Evolutionary conservation across 1,284 basidiomycete species (phyloP), one percentile per base, ranked within the genome.

Genomic region (Ustilago lituana): DNA sequence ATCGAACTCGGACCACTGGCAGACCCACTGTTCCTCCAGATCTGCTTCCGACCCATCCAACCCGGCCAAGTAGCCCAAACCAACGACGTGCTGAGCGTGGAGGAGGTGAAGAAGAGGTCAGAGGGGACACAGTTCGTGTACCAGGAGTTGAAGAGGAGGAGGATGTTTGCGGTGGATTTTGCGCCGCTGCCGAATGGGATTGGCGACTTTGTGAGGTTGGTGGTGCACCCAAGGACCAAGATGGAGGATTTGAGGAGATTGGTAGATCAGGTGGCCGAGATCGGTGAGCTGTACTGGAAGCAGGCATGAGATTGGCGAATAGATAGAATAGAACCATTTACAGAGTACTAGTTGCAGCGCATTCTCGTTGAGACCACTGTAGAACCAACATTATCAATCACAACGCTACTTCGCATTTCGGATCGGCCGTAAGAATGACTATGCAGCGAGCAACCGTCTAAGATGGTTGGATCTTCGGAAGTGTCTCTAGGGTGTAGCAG

Each of bases 161-260:
- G 66, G 12, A 67, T 50, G 48, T 79, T 72, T 43, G 77, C 74
- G 4, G 76, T 78, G 15, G 76, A 79, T 59, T 80, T 79, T 70
- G 77, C 77, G 17, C 77, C 78, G 9, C 46, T 76, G 27, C 67
- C 60, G 6, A 51, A 59, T 20, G 69, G 37, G 5, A 58, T 71
- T 33, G 71, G 73, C 5, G 76, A 79, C 37, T 78, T 50, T 36
- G 47, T 78, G 23, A 56, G 78, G 19, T 47, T 80, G 35, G 76
- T 80, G 23, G 66, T 76, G 6, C 79, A 80, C 50, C 79, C 79
- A 10, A 46, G 58, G 35, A 77, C 69, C 7, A 65, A 55, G 45
- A 45, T 57, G 52, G 40, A 60, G 31, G 63, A 74, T 50, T 50
- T 76, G 31, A 29, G 40, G 29, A 57, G 15, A 19, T 49, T 80